Conservation (phyloP, 495 filamentous ascomycete species). For the Penicillium canariense region DNA sequence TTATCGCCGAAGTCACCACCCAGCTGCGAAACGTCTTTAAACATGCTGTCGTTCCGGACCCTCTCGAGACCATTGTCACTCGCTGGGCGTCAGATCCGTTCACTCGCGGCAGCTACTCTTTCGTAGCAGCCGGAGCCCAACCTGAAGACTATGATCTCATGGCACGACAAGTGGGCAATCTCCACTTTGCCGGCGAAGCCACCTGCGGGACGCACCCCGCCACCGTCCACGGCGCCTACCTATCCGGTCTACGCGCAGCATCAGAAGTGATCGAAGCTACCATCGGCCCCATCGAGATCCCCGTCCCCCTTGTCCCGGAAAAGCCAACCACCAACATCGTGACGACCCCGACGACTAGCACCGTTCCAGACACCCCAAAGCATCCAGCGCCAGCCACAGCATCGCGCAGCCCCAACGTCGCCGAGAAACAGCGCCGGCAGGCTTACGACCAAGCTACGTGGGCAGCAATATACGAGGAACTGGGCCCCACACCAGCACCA, state of each 20-base stretch:
- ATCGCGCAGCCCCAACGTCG: constrained; percentile 22
- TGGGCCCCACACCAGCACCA: constrained; percentile 70
- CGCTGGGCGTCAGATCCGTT: constrained; percentile 89
- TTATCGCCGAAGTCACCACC: constrained; percentile 74
- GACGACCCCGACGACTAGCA: constrained; percentile 16
- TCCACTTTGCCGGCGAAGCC: constrained; percentile 96
- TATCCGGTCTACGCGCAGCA: constrained; percentile 86
- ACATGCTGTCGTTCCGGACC: constrained; percentile 62
- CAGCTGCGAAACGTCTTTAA: constrained; percentile 69
- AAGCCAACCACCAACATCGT: constrained; percentile 37
- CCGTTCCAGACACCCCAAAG: neutral
- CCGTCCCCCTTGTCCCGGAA: constrained; percentile 72
- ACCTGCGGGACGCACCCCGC: constrained; percentile 94
- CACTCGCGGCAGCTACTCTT: constrained; percentile 90
- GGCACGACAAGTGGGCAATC: constrained; percentile 78
- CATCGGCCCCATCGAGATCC: constrained; percentile 75
- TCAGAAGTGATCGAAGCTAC: constrained; percentile 77
- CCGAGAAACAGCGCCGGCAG: constrained; percentile 56
- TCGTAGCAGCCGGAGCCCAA: constrained; percentile 73
- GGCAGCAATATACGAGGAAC: constrained; percentile 60
- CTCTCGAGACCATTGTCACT: constrained; percentile 87
- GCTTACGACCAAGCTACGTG: constrained; percentile 73
- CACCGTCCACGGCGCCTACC: constrained; percentile 94
- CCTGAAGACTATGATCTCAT: constrained; percentile 91
- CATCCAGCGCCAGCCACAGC: constrained; percentile 11